Conservation (phyloP, 2,329 filamentous ascomycete genomes). For the Exophiala spinifera region DNA sequence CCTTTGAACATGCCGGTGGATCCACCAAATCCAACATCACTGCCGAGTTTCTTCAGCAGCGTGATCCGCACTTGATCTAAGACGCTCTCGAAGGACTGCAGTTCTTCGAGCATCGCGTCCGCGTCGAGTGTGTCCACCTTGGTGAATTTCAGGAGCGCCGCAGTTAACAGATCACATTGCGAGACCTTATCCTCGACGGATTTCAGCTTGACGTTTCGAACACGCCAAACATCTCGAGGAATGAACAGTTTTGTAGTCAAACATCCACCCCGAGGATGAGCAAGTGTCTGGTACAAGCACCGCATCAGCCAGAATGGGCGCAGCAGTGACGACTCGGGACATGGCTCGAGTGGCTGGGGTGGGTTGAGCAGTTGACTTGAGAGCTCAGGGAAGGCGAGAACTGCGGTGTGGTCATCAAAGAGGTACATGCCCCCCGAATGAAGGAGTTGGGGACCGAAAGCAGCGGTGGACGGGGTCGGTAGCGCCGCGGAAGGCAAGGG, state of each 20-base stretch:
- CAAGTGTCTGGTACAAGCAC: constrained; percentile 85
- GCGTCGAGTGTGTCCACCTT: constrained; percentile 86
- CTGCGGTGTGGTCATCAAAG: constrained; percentile 80
- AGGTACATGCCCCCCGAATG: constrained; percentile 69
- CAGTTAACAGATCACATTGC: constrained; percentile 86
- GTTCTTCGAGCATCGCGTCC: constrained; percentile 87
- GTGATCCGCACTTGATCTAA: constrained; percentile 79
- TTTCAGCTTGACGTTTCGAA: constrained; percentile 90
- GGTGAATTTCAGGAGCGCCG: constrained; percentile 77
- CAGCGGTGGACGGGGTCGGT: constrained; percentile 64
- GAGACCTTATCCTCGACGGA: constrained; percentile 89
- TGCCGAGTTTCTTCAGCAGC: constrained; percentile 81
- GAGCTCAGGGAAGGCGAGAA: constrained; percentile 51
- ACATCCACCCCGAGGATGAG: constrained; percentile 87
- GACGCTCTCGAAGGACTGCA: constrained; percentile 81
- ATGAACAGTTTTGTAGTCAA: constrained; percentile 88
- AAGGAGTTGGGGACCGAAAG: constrained; percentile 56
- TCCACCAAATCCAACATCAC: constrained; percentile 81
- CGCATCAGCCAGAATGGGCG: constrained; percentile 98
- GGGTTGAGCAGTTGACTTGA: constrained; percentile 54
- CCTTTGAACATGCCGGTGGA: constrained; percentile 71
- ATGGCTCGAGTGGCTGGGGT: constrained; percentile 77
- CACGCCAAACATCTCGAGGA: constrained; percentile 87
- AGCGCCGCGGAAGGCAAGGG: constrained; percentile 54
- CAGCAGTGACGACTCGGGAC: constrained; percentile 82